A percentile compares a stretch with the other conserved stretches of the same genome.
Conservation (phyloP, 1,284 basidiomycete genomes). For the Baeospora myosura region DNA sequence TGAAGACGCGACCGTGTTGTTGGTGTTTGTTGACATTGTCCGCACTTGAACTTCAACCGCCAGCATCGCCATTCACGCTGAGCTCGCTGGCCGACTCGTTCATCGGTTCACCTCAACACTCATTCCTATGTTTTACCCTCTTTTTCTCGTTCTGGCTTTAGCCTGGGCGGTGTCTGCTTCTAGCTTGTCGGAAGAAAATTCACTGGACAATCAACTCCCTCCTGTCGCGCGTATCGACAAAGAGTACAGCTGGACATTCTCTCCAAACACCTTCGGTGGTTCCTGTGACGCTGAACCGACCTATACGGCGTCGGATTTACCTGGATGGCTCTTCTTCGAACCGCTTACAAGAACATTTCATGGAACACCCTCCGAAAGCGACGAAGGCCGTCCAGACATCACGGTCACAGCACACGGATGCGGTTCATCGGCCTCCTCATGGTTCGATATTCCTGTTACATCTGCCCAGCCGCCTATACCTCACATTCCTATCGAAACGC, state of each 20-base stretch:
- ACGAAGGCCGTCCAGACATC: slow-evolving; percentile 51
- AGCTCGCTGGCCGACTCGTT: slow-evolving; percentile 56
- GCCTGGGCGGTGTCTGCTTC: slow-evolving; percentile 30
- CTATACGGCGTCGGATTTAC: slow-evolving; percentile 45
- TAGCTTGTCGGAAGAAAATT: slow-evolving; percentile 39
- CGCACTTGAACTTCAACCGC: neutral
- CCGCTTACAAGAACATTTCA: slow-evolving; percentile 38
- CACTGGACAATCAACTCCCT: slow-evolving; percentile 55
- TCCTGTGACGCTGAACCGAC: slow-evolving; percentile 29
- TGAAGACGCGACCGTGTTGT: slow-evolving; percentile 6
- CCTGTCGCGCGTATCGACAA: slow-evolving; percentile 51
- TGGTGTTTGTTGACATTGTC: slow-evolving; percentile 20
- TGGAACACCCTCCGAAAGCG: slow-evolving; percentile 49
- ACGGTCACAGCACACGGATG: slow-evolving; percentile 49
- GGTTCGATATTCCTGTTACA: slow-evolving; percentile 59
- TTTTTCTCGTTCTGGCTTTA: slow-evolving; percentile 41
- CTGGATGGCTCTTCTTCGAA: slow-evolving; percentile 64
- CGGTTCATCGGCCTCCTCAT: slow-evolving; percentile 39
- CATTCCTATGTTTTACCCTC: slow-evolving; percentile 61
- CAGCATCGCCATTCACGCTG: neutral
- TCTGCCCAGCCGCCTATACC: slow-evolving; percentile 47
- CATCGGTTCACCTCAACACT: slow-evolving; percentile 31
- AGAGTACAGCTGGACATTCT: slow-evolving; percentile 60
- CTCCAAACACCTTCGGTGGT: slow-evolving; percentile 52
- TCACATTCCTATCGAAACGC: slow-evolving; percentile 46